phyloP scores from a whole-genome alignment of 192 early-diverging fungal species.

The Martensiomyces pterosporus region DNA sequence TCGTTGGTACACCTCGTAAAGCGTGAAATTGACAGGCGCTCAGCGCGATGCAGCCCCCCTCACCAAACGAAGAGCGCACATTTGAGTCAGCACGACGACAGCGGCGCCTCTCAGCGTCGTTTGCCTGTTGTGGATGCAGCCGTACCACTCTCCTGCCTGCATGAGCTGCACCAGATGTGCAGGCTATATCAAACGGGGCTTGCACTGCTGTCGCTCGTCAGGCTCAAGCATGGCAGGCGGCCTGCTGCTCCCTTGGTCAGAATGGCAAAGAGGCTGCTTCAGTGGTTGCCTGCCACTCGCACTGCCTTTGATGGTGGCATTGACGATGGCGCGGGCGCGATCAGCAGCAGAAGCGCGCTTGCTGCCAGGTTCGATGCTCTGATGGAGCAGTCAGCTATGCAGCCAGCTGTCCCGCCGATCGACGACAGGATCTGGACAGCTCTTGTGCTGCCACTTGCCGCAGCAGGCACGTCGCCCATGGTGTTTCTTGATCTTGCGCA shows the following conservation, averaged over 20 bases:
- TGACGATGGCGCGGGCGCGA: slow-evolving; percentile 3
- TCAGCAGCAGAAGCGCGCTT: slow-evolving; percentile 18
- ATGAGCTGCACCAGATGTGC: slow-evolving; percentile 5
- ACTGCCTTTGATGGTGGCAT: neutral
- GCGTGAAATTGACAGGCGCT: no score
- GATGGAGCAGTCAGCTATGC: no score
- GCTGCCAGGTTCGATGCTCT: slow-evolving; percentile 23
- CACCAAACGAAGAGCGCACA: no score
- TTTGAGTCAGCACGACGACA: no score
- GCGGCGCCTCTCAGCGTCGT: no score
- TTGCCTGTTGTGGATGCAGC: no score
- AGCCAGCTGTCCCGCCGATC: no score
- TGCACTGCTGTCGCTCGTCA: slow-evolving; percentile 27
- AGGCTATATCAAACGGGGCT: slow-evolving; percentile 12
- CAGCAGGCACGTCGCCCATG: slow-evolving; percentile 24
- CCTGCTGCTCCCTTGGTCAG: no score
- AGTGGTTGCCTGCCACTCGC: no score
- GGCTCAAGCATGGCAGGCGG: no score
- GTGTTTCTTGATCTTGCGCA: slow-evolving; percentile 25
- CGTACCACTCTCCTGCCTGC: neutral
- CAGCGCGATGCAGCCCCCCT: no score
- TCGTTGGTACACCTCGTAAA: neutral
- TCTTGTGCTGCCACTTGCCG: slow-evolving; percentile 32
- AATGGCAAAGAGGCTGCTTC: no score
- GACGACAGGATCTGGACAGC: slow-evolving; percentile 10